Evolutionary conservation across 2,329 filamentous ascomycete genomes (phyloP), one percentile per base, ranked within the genome.

Genomic region (Trichoderma brevicompactum): DNA sequence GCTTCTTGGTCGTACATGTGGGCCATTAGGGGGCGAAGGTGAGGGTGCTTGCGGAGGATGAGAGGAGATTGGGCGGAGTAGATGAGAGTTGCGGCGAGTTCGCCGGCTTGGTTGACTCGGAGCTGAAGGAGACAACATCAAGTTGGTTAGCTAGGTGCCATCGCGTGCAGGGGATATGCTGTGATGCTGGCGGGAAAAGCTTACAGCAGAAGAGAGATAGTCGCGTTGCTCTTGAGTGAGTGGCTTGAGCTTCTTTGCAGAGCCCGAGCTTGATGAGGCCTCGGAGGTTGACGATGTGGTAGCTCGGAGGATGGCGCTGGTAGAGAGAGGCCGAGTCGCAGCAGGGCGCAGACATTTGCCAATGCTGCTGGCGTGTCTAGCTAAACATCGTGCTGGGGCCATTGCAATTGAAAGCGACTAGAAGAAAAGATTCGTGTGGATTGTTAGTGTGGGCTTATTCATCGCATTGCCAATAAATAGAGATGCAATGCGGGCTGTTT

Each of bases 1-100:
- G 87, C 92, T 82, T 99, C 95, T 77, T 99, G 95, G 73, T 95
- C 92, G 82, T 97, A 94, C 95, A 99, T 99, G 83, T 98, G 95
- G 72, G 89, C 87, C 92, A 99, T 97, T 38, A 98, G 81, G 0
- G 92, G 90, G 7, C 92, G 89, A 17, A 99, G 88, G 75, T 97
- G 91, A 1, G 95, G 94, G 76, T 97, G 89, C 5, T 89, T 86
- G 69, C 87, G 85, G 65, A 92, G 83, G 60, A 98, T 80, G n/a
- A 89, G 86, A 0, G 94, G 92, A 0, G 88, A 94, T 78, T 99
- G 95, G 2, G 92, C 89, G 1, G 87, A 88, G 81, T 98, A 99
- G 77, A 99, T 99, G 64, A 96, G 87, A 32, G 92, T 94, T 36
- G 95, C 95, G 63, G 95, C 95, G n/a, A 99, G 87, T 79, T 99